A percentile compares a stretch with the other conserved stretches of the same genome.
Conservation (phyloP, 2,329 filamentous ascomycete species). For the Catunica adiposa region DNA sequence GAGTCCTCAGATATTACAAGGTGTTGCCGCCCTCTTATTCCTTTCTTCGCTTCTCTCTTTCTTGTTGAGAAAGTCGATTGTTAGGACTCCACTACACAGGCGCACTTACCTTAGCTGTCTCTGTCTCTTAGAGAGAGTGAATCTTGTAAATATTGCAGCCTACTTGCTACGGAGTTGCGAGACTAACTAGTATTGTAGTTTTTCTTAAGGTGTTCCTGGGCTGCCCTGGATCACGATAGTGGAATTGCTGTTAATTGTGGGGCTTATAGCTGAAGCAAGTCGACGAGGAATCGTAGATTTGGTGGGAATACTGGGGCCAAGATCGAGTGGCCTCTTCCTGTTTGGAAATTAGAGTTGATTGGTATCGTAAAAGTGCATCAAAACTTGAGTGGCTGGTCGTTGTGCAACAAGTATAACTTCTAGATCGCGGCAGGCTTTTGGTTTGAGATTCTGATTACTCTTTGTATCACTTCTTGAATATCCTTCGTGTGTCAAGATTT, state of each 20-base stretch:
- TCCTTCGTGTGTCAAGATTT: not conserved
- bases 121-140: not conserved
- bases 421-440: not conserved
- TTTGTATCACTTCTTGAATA: not conserved
- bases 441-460: not conserved
- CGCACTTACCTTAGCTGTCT: not conserved
- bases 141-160: not conserved
- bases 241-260: not conserved
- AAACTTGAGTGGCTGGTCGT: not conserved
- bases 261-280: not conserved
- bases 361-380: not conserved
- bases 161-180: not conserved
- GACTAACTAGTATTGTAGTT: not conserved
- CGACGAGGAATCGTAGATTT: not conserved
- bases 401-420: not conserved
- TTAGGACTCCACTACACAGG: not conserved
- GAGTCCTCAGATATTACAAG: not conserved
- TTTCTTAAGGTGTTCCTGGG: not conserved
- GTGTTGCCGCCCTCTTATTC: not conserved
- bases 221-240: not conserved
- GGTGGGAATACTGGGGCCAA: not conserved
- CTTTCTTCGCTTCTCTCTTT: not conserved
- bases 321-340: constrained; percentile 11
- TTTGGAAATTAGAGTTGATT: not conserved
- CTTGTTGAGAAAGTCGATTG: not conserved